These are phyloP conservation scores for Annulohypoxylon moriforme DNA, from an alignment of 495 filamentous ascomycete genomes.

Conservation along the genomic window DNA sequence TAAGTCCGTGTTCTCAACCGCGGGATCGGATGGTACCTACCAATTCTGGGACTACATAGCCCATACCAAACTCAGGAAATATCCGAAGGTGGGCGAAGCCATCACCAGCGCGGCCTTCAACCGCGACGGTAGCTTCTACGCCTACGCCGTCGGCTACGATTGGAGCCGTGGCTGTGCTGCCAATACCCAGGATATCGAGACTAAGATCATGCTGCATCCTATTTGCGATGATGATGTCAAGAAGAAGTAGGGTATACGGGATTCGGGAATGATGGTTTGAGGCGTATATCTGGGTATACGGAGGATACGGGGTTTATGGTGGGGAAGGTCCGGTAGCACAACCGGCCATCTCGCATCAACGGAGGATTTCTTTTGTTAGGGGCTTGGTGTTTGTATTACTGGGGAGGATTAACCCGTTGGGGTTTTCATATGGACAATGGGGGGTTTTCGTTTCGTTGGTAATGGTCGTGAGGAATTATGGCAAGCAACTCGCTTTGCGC, in stretches of 20 bases:
- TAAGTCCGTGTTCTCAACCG: slow-evolving; percentile 86
- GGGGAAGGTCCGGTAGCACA: background rate
- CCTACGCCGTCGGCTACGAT: slow-evolving; percentile 94
- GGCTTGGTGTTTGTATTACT: slow-evolving; percentile 17
- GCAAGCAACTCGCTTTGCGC: background rate
- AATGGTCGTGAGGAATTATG: background rate
- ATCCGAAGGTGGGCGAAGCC: slow-evolving; percentile 82
- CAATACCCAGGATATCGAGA: slow-evolving; percentile 76
- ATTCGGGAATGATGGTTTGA: background rate
- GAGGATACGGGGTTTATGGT: background rate
- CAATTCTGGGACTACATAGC: slow-evolving; percentile 97
- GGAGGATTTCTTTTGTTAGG: slow-evolving; percentile 33
- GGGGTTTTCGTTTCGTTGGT: background rate
- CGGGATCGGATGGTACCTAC: slow-evolving; percentile 91
- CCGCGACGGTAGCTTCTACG: slow-evolving; percentile 83
- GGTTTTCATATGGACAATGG: background rate
- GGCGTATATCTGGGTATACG: background rate
- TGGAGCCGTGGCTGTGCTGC: slow-evolving; percentile 91
- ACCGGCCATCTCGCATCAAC: slow-evolving; percentile 13
- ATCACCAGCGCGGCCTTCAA: slow-evolving; percentile 89
- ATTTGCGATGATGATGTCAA: slow-evolving; percentile 85
- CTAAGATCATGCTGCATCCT: slow-evolving; percentile 93
- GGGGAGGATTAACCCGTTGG: background rate
- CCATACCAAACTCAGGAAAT: slow-evolving; percentile 89
- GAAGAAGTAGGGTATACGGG: background rate